Base-by-base conservation (phyloP, 805 yeast species). In the Candida jianshihensis region DNA sequence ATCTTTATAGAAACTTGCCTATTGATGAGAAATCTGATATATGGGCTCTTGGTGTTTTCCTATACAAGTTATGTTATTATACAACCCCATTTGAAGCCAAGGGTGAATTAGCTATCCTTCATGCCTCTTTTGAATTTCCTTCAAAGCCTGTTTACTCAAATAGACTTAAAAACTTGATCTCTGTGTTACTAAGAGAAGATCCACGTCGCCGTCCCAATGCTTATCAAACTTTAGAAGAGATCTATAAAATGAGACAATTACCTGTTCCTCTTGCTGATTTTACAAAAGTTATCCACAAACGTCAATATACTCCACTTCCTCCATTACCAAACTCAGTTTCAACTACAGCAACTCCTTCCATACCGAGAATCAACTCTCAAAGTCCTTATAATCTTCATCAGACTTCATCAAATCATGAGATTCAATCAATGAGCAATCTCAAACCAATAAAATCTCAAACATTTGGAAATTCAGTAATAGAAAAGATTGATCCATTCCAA, bases 21-120 rank as follows among this genome's bases (percentile, higher is more conserved):
- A 77, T 84, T 34, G 84, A 83, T 57, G 92, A 84, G 53, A 84
- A 84, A 56, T 75, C 86, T 35, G 95, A 84, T 55, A 72, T 84
- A 17, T 84, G 95, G 95, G 95, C 94, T 0, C 55, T 84, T 25
- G 95, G 95, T 11, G 74, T 83, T 19, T 80, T 83, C 44, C 57
- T 84, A 24, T 84, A 83, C 63, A 84, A 84, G 53, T 54, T 84
- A 33, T 81, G 92, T 51, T 84, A 81, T 56, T 84, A 81, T 49
- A 83, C 85, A 1, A 84, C 95, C 0, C 95, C 95, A 0, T 84
- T 84, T 53, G 95, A 84, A 56, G 63, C 64, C 31, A 67, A 68
- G 14, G 80, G 78, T 17, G 89, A 83, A 46, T 53, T 61, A 26
- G 81, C 81, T 31, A 83, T 84, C 19, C 50, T 81, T 34, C 68